phyloP scores from a whole-genome alignment of 169 alveolate genomes.

The Theileria sp. region DNA sequence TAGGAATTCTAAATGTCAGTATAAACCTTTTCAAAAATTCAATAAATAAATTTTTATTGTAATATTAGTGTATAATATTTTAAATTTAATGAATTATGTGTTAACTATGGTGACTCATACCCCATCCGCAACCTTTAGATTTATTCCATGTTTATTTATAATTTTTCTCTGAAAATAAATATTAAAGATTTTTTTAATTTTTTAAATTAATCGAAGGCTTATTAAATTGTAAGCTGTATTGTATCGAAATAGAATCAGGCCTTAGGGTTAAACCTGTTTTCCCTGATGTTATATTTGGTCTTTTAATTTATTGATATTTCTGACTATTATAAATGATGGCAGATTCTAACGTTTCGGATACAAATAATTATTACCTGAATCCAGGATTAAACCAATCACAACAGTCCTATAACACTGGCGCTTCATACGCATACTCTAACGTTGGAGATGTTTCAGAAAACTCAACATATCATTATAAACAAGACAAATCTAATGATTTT shows the following conservation, averaged over 20 bases:
- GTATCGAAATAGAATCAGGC: neutral
- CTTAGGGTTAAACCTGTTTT: neutral
- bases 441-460: neutral
- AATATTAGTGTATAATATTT: conserved; percentile 7
- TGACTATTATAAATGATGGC: neutral
- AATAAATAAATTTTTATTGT: neutral
- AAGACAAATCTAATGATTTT: conserved; percentile 4
- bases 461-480: neutral
- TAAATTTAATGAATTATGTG: neutral
- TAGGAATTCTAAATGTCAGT: neutral
- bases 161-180: neutral
- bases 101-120: conserved; percentile 16
- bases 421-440: neutral
- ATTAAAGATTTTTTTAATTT: no score
- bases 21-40: neutral
- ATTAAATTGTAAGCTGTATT: neutral
- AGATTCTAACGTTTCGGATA: neutral
- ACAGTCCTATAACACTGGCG: neutral
- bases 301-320: neutral
- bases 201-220: neutral
- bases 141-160: neutral
- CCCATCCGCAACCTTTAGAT: neutral
- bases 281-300: neutral
- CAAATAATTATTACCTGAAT: neutral
- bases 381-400: neutral